Evolutionary conservation across 2,329 filamentous ascomycete genomes (phyloP).

Genomic region (Falciphora oryzae): DNA sequence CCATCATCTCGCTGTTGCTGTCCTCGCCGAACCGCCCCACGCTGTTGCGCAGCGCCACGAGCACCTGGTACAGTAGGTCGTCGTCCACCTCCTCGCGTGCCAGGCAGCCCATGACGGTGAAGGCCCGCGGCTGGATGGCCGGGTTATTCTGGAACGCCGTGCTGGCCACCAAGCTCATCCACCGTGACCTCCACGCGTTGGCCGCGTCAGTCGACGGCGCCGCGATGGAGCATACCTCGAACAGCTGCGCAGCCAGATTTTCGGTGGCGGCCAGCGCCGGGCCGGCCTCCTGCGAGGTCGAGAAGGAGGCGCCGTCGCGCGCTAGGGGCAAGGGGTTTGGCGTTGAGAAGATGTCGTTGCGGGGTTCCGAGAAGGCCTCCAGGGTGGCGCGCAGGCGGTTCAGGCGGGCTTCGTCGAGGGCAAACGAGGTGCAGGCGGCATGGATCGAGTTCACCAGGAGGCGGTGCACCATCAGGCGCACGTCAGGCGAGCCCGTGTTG

Average conservation of each 20-base stretch:
- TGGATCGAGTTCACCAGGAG: constrained; percentile 63
- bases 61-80: constrained; percentile 64
- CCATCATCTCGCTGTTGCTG: constrained; percentile 60
- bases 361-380: constrained; percentile 53
- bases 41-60: constrained; percentile 61
- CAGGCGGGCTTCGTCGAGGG: constrained; percentile 52
- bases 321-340: constrained; percentile 18
- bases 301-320: constrained; percentile 47
- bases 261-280: constrained; percentile 52
- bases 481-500: constrained; percentile 54
- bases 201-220: constrained; percentile 59
- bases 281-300: constrained; percentile 47
- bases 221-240: constrained; percentile 58
- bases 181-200: constrained; percentile 64
- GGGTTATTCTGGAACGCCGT: constrained; percentile 70
- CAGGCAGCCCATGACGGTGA: constrained; percentile 65
- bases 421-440: constrained; percentile 60
- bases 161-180: constrained; percentile 69
- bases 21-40: constrained; percentile 60
- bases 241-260: constrained; percentile 53
- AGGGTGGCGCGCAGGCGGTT: constrained; percentile 51
- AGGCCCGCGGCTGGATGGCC: constrained; percentile 63
- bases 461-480: constrained; percentile 55
- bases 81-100: constrained; percentile 68
- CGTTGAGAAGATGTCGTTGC: constrained; percentile 51